Evolutionary conservation across 805 yeast genomes (phyloP), one percentile per base, ranked within the genome.

Genomic region (Lipomyces spencermartinsiae): DNA sequence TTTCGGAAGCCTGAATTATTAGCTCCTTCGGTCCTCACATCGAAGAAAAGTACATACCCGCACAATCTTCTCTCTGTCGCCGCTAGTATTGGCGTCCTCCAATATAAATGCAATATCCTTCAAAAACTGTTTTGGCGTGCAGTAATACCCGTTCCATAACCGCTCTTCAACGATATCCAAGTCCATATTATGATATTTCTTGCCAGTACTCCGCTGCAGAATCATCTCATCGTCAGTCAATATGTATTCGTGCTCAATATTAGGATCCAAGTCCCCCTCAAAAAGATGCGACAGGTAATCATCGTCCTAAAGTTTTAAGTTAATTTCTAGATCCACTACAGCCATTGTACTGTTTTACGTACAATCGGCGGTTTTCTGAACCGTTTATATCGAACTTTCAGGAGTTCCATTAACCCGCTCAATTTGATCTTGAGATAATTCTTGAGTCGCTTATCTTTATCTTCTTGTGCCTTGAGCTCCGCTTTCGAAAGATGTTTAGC

Each of bases 71-170:
- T 95, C 99, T 57, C 98, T 84, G 72, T 94, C 98, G 0, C 91
- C 92, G 2, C 84, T 79, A 0, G 88, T 86, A 43, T 84, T 82
- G 0, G 97, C 85, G 80, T 95, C 99, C 43, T 83, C 83, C 57
- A 91, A 88, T 51, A 95, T 94, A 86, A 90, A 84, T 75, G 89
- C 92, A 57, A 95, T 85, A 76, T 95, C 99, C 72, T 85, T 86
- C 73, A 93, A 80, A 75, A 91, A 94, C 77, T 95, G 98, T 71
- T 87, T 89, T 14, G 98, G 98, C 74, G 93, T 97, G 51, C 92
- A 89, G 75, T 95, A 95, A 78, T 80, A 95, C 0, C 99, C 99
- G 78, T 95, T 95, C 99, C 99, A 95, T 64, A 95, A 79, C 67
- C 99, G 83, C 76, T 95, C 98, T 76, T 95, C 99, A 43, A 95